Percentiles rank a stretch among this genome's conserved stretches.
These are phyloP conservation scores for Aureoboletus auriporus DNA, from an alignment of 768 basidiomycete genomes.

Conservation along the genomic window DNA sequence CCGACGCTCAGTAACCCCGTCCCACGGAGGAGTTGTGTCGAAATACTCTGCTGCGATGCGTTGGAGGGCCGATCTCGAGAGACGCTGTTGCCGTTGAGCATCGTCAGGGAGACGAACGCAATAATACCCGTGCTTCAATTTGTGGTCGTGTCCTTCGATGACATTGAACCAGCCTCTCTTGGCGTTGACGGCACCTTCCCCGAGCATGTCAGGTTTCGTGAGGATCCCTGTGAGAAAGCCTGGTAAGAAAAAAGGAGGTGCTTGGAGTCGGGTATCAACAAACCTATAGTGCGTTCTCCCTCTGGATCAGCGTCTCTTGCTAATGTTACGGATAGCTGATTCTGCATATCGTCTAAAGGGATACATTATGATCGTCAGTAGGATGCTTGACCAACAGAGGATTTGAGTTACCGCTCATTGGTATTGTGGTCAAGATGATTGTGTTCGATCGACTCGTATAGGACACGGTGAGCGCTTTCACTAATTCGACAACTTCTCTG, in stretches of 20 bases:
- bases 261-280: background rate
- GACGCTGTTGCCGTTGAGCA: slow-evolving; percentile 38
- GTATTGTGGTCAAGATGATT: slow-evolving; percentile 62
- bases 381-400: background rate
- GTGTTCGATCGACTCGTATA: slow-evolving; percentile 50
- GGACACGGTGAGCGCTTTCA: slow-evolving; percentile 43
- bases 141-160: slow-evolving; percentile 44
- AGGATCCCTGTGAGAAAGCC: slow-evolving; percentile 46
- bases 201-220: slow-evolving; percentile 64
- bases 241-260: background rate
- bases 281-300: slow-evolving; percentile 63
- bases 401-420: slow-evolving; percentile 49
- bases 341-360: slow-evolving; percentile 59
- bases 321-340: slow-evolving; percentile 52
- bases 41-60: slow-evolving; percentile 44
- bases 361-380: background rate
- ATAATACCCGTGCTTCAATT: slow-evolving; percentile 56
- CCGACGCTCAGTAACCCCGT: slow-evolving; percentile 34
- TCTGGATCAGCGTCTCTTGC: slow-evolving; percentile 50
- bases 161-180: slow-evolving; percentile 47
- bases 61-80: slow-evolving; percentile 37
- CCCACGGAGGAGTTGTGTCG: slow-evolving; percentile 49
- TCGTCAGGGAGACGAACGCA: slow-evolving; percentile 66
- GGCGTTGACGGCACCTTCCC: slow-evolving; percentile 37
- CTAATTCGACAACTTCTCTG: slow-evolving; percentile 37